Percentiles rank a stretch among this genome's conserved stretches.
Evolutionary conservation across 1,284 basidiomycete genomes (phyloP).

Genomic region (Sporisorium exsertum): DNA sequence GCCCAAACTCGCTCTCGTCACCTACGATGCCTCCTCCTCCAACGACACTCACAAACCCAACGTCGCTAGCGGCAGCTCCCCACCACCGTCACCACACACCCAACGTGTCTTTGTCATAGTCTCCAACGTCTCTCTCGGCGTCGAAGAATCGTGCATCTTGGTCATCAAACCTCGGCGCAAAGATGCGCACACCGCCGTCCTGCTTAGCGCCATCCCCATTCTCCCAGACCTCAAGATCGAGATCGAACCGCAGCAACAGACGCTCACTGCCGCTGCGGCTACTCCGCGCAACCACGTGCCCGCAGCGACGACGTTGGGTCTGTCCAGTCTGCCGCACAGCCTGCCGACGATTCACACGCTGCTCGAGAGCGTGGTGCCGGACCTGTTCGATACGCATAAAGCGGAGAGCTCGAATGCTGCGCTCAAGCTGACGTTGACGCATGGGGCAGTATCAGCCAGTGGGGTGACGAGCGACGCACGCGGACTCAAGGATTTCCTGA

Average conservation of each 20-base stretch:
- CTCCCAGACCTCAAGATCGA: conserved; percentile 38
- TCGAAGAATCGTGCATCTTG: conserved; percentile 47
- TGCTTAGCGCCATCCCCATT: conserved; percentile 42
- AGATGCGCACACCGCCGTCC: conserved; percentile 25
- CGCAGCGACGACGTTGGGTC: conserved; percentile 19
- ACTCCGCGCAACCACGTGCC: conserved; percentile 20
- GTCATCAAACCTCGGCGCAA: conserved; percentile 40
- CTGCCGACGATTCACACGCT: conserved; percentile 38
- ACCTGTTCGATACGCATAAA: conserved; percentile 7
- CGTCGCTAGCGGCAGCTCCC: background rate
- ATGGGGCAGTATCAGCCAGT: conserved; percentile 4
- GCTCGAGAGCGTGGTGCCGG: conserved; percentile 26
- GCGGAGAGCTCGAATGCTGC: conserved; percentile 19
- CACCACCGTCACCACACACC: conserved; percentile 14
- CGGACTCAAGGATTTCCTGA: conserved; percentile 49
- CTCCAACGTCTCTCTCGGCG: conserved; percentile 37
- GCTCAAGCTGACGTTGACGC: conserved; percentile 30
- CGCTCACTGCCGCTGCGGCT: conserved; percentile 24
- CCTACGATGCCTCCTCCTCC: conserved; percentile 15
- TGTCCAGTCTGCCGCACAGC: conserved; percentile 24
- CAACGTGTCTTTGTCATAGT: conserved; percentile 51
- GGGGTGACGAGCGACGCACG: conserved; percentile 37
- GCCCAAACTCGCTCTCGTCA: conserved; percentile 49
- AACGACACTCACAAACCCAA: background rate
- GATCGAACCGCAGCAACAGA: conserved; percentile 37